phyloP scores from a whole-genome alignment of 306 rosid species.

The Quercus glauca region DNA sequence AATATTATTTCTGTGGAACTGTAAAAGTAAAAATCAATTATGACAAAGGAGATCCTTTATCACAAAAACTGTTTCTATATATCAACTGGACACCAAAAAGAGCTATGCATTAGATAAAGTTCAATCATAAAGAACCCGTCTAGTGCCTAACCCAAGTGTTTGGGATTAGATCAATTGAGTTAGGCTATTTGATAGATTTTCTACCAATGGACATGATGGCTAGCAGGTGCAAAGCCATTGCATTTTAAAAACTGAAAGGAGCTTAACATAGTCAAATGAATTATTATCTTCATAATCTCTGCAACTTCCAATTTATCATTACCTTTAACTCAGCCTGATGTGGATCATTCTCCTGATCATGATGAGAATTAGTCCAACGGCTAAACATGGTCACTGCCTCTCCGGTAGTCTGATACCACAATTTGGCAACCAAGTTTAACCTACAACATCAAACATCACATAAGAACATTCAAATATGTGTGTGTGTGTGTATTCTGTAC shows the following conservation, averaged over 20 bases:
- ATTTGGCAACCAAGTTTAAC: not conserved
- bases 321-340: constrained; percentile 33
- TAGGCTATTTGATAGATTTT: too few species aligned
- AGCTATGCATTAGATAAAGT: not conserved
- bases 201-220: too few species aligned
- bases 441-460: constrained; percentile 1
- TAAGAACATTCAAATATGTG: not conserved
- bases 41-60: not conserved
- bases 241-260: not conserved
- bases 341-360: constrained; percentile 33
- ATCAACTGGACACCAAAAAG: not conserved
- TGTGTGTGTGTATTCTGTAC: not conserved
- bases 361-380: constrained; percentile 27
- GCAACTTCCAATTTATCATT: not conserved
- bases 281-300: not conserved
- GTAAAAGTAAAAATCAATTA: not conserved
- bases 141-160: not conserved
- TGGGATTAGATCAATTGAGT: not conserved
- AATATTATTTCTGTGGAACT: not conserved
- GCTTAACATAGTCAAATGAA: not conserved
- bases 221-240: not conserved
- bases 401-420: not conserved
- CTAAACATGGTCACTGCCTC: constrained; percentile 32
- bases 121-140: not conserved
- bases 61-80: not conserved